Percentiles rank a stretch among this genome's conserved stretches.
Evolutionary conservation across 108 stramenopile species (phyloP).

Genomic region (Craspedostauros australis): DNA sequence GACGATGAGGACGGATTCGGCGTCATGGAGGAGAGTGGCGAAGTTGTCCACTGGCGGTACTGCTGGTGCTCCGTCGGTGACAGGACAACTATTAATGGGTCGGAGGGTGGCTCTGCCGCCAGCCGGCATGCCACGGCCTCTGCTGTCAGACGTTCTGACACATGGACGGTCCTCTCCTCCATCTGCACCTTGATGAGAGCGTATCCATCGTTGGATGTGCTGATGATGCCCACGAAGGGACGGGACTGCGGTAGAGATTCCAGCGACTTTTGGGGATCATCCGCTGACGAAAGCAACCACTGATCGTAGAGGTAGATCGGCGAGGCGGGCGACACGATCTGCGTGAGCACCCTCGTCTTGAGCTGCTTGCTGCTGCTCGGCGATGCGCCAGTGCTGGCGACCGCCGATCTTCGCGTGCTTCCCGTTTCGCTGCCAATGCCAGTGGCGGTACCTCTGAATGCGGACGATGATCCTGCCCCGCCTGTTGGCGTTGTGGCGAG

Average conservation of each 20-base stretch:
- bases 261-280: slow-evolving; percentile 9
- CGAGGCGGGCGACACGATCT: slow-evolving; percentile 86
- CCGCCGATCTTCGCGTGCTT: too few species aligned
- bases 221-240: slow-evolving; percentile 75
- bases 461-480: too few species aligned
- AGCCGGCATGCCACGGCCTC: slow-evolving; percentile 82
- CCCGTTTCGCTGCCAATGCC: background rate
- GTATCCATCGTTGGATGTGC: slow-evolving; percentile 55
- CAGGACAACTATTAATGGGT: slow-evolving; percentile 66
- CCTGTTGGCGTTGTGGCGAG: too few species aligned
- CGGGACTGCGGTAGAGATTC: slow-evolving; percentile 42
- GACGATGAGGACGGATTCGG: too few species aligned
- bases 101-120: slow-evolving; percentile 71
- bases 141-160: slow-evolving; percentile 70
- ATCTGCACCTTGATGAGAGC: slow-evolving; percentile 60
- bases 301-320: slow-evolving; percentile 90
- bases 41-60: background rate
- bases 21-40: slow-evolving; percentile 16
- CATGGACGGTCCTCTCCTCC: slow-evolving; percentile 65
- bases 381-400: too few species aligned
- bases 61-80: slow-evolving; percentile 22
- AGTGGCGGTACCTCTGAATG: too few species aligned
- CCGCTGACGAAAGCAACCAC: slow-evolving; percentile 35
- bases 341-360: slow-evolving; percentile 69
- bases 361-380: slow-evolving; percentile 31